phyloP scores from a whole-genome alignment of 2,329 filamentous ascomycete species.

The Colletotrichum sublineola region DNA sequence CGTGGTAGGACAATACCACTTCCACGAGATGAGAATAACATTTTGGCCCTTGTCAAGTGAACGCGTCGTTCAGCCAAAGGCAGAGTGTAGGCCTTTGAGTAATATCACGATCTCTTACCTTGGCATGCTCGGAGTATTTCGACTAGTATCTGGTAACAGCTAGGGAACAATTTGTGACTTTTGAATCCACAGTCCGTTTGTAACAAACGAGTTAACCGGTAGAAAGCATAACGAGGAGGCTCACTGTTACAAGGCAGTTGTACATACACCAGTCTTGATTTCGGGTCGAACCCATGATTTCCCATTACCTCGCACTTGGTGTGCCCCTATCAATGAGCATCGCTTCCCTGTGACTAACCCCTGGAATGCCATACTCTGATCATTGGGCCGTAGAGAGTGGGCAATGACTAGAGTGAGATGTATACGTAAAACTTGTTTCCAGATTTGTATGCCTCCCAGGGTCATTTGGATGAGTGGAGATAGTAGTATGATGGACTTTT shows the following conservation, averaged over 20 bases:
- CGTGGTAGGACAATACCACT: neutral
- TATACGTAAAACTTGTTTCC: too few relatives aligned
- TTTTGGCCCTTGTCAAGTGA: neutral
- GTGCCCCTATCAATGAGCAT: too few relatives aligned
- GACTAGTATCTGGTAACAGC: neutral
- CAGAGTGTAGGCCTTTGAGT: neutral
- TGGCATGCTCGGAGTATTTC: neutral
- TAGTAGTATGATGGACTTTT: constrained; percentile 8
- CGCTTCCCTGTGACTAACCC: too few relatives aligned
- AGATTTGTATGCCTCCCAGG: neutral
- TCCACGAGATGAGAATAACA: neutral
- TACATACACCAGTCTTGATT: neutral
- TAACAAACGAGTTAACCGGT: neutral
- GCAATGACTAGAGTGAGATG: too few relatives aligned
- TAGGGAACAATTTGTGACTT: neutral
- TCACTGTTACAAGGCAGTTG: neutral
- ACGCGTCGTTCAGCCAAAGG: neutral
- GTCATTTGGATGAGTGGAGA: constrained; percentile 4
- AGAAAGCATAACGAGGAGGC: neutral
- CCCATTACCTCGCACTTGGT: too few relatives aligned
- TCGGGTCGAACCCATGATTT: too few relatives aligned
- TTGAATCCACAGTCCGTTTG: neutral
- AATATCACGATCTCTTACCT: neutral
- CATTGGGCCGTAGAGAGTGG: neutral
- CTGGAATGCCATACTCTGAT: too few relatives aligned